Percentiles rank a stretch among this genome's conserved stretches.
phyloP scores from a whole-genome alignment of 176 grass and related monocot genomes.

The Aechmea fasciata region DNA sequence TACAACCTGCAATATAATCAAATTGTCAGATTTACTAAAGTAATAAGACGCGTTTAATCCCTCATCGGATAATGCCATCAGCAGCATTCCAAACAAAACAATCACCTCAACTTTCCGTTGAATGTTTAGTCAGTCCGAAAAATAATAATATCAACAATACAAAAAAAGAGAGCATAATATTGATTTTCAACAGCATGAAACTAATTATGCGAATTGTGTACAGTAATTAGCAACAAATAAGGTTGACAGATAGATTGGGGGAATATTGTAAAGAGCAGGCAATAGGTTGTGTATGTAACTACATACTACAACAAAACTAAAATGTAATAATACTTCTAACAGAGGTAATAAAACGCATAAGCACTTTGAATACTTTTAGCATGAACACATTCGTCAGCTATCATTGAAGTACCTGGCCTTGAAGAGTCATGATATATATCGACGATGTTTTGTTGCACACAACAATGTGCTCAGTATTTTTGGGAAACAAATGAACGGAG shows the following conservation, averaged over 20 bases:
- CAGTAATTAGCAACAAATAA: neutral
- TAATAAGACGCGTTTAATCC: neutral
- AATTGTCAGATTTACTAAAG: neutral
- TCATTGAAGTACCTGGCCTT: constrained; percentile 61
- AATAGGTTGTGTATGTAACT: no score
- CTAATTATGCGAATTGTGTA: no score
- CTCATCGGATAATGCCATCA: no score
- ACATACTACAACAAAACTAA: no score
- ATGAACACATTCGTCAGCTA: neutral
- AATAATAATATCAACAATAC: neutral
- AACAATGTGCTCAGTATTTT: constrained; percentile 92
- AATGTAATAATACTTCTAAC: neutral
- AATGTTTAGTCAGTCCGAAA: no score
- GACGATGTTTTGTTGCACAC: constrained; percentile 91
- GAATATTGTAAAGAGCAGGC: no score
- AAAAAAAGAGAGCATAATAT: neutral
- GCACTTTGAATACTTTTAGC: constrained; percentile 11
- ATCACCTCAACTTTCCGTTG: no score
- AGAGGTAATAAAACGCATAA: neutral
- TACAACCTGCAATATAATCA: constrained; percentile 54
- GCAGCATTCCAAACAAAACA: no score
- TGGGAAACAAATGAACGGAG: constrained; percentile 84
- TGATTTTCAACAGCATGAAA: neutral
- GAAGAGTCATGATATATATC: constrained; percentile 92
- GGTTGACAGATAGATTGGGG: no score